A percentile compares a stretch with the other conserved stretches of the same genome.
phyloP scores from a whole-genome alignment of 331 rosid species.

The Telfairia occidentalis region DNA sequence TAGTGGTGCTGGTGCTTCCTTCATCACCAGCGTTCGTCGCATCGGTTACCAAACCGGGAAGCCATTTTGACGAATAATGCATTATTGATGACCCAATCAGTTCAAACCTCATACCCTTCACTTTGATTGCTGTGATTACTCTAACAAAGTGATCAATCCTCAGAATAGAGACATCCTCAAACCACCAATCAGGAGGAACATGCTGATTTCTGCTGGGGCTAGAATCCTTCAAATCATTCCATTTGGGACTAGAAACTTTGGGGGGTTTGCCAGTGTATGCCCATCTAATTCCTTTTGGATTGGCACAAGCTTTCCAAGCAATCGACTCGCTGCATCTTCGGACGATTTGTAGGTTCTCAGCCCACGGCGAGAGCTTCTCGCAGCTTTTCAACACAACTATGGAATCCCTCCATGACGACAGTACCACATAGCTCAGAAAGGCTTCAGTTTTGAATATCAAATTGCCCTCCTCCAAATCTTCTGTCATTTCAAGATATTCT shows the following conservation, averaged over 20 bases:
- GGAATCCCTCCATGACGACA: slow-evolving; percentile 93
- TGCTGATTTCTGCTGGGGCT: slow-evolving; percentile 65
- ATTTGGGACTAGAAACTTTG: slow-evolving; percentile 56
- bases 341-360: slow-evolving; percentile 83
- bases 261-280: slow-evolving; percentile 62
- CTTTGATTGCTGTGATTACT: slow-evolving; percentile 83
- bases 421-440: slow-evolving; percentile 79
- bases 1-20: slow-evolving; percentile 37
- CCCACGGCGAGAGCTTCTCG: slow-evolving; percentile 90
- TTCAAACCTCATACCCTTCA: slow-evolving; percentile 82
- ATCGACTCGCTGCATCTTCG: slow-evolving; percentile 87
- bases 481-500: slow-evolving; percentile 91
- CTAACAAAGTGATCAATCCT: slow-evolving; percentile 89
- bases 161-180: slow-evolving; percentile 77
- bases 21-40: slow-evolving; percentile 32
- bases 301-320: slow-evolving; percentile 96
- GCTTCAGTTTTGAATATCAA: slow-evolving; percentile 94
- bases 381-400: slow-evolving; percentile 82
- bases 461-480: slow-evolving; percentile 89
- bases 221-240: slow-evolving; percentile 66
- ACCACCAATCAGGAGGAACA: slow-evolving; percentile 98
- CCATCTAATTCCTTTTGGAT: slow-evolving; percentile 90
- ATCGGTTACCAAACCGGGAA: slow-evolving; percentile 49
- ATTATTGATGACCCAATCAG: slow-evolving; percentile 61
- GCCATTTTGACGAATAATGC: slow-evolving; percentile 82